Evolutionary conservation across 1,284 basidiomycete genomes (phyloP), one percentile per base, ranked within the genome.

Genomic region (Apiotrichum montevideense): DNA sequence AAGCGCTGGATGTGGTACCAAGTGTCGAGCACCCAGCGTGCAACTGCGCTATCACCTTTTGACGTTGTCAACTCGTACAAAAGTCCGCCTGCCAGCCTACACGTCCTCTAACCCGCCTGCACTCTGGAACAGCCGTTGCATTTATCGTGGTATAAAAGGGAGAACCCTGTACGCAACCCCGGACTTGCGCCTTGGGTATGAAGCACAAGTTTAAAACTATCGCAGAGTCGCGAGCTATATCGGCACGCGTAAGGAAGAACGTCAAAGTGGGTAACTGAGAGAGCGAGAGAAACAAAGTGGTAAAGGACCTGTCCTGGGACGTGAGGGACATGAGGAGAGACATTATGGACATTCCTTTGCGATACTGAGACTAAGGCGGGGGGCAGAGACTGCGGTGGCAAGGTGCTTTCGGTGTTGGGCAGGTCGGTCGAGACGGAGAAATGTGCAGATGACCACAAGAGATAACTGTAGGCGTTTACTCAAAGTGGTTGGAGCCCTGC

Each of bases 381-480:
- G 15, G 47, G 15, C n/a, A 39, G 15, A 10, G 46, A 7, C 37
- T 48, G 10, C 46, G 41, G 41, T 10, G 33, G 50, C 35, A 34
- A 42, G 34, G 37, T 39, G 37, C 37, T 9, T 8, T 39, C 37
- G 41, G 50, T 6, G 13, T 15, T 40, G 21, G 47, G 29, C 14
- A 33, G 15, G n/a, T 51, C 21, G 43, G 44, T 48, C 43, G 41
- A 42, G 41, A 42, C 41, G 11, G n/a, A 7, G 6, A 15, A 42
- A 15, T 15, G 41, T 42, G 41, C 41, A 42, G 41, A 42, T 42
- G n/a, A 42, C 41, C 11, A 42, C 41, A 42, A 42, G 41, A 15
- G 50, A 35, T 69, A 82, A 73, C 15, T 32, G 8, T 14, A 9
- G 9, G n/a, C 29, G 51, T 46, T 54, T 59, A 57, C 50, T 56